phyloP scores from a whole-genome alignment of 2,329 filamentous ascomycete genomes.

The Nemania serpens region DNA sequence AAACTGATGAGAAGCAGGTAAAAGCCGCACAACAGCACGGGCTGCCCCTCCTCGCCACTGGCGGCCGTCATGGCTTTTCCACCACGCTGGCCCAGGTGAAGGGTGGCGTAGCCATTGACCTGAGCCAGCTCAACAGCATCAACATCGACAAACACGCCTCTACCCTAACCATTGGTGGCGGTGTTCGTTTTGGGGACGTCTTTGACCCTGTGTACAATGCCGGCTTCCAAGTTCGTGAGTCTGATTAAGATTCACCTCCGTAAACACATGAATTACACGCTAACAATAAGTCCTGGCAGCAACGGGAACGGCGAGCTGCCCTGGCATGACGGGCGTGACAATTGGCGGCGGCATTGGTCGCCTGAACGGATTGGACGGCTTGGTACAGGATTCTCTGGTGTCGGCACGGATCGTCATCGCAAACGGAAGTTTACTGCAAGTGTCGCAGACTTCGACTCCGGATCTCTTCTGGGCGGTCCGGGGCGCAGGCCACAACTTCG shows the following conservation, averaged over 20 bases:
- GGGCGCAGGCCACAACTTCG: slow-evolving; percentile 26
- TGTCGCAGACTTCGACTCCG: slow-evolving; percentile 20
- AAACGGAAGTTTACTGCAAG: slow-evolving; percentile 29
- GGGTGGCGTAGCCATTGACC: not conserved
- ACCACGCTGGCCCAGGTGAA: not conserved
- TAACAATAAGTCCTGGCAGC: too few relatives aligned
- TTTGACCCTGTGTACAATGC: not conserved
- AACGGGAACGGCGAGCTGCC: slow-evolving; percentile 22
- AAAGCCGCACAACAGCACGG: not conserved
- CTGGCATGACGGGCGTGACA: slow-evolving; percentile 28
- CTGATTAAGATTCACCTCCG: too few relatives aligned
- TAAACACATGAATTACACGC: too few relatives aligned
- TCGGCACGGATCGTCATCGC: slow-evolving; percentile 36
- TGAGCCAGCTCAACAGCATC: not conserved
- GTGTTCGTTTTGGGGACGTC: not conserved
- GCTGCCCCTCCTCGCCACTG: not conserved
- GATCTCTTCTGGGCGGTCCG: slow-evolving; percentile 27
- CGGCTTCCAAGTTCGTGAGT: not conserved
- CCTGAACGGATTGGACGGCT: slow-evolving; percentile 29
- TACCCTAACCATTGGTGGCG: not conserved
- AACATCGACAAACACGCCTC: not conserved
- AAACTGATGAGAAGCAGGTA: too few relatives aligned
- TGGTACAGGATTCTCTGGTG: slow-evolving; percentile 37
- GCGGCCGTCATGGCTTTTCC: not conserved
- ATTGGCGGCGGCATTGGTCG: slow-evolving; percentile 35